These are phyloP conservation scores for Tricholoma furcatifolium DNA, from an alignment of 768 basidiomycete species.

Conservation along the genomic window DNA sequence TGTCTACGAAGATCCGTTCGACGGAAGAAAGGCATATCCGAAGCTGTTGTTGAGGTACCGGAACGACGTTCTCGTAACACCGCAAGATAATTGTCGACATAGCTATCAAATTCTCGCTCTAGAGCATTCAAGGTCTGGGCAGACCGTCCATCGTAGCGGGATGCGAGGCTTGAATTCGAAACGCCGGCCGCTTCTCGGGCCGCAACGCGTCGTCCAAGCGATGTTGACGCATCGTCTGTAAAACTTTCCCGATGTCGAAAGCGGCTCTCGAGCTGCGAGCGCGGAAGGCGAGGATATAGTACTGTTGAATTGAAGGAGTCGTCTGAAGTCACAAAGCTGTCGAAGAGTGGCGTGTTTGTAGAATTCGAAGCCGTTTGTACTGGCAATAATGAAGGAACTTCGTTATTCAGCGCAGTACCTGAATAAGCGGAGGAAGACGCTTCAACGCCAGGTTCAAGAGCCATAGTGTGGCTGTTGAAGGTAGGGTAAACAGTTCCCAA, in stretches of 20 bases:
- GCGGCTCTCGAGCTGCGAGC: conserved; percentile 25
- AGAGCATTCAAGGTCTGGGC: conserved; percentile 16
- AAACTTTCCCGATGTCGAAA: conserved; percentile 21
- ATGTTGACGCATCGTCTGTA: conserved; percentile 35
- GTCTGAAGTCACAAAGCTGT: not conserved
- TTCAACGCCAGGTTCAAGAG: conserved; percentile 22
- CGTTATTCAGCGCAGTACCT: not conserved
- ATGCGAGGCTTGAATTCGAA: conserved; percentile 7
- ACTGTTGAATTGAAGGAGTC: not conserved
- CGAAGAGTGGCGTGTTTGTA: not conserved
- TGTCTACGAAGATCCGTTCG: conserved; percentile 4
- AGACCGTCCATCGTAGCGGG: conserved; percentile 9
- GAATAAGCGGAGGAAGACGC: not conserved
- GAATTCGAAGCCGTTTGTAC: too few relatives aligned
- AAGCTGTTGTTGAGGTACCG: conserved; percentile 12
- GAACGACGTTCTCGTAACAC: conserved; percentile 22
- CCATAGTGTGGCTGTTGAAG: conserved; percentile 38
- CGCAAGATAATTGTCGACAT: too few relatives aligned
- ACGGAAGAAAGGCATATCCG: not conserved
- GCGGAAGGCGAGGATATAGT: conserved; percentile 16
- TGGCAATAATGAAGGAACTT: not conserved
- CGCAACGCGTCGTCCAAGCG: conserved; percentile 39
- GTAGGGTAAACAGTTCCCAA: conserved; percentile 29
- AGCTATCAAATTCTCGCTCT: conserved; percentile 25
- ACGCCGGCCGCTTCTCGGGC: conserved; percentile 33